Conservation (phyloP, 139 green algal genomes). For the Gonium pectorale region DNA sequence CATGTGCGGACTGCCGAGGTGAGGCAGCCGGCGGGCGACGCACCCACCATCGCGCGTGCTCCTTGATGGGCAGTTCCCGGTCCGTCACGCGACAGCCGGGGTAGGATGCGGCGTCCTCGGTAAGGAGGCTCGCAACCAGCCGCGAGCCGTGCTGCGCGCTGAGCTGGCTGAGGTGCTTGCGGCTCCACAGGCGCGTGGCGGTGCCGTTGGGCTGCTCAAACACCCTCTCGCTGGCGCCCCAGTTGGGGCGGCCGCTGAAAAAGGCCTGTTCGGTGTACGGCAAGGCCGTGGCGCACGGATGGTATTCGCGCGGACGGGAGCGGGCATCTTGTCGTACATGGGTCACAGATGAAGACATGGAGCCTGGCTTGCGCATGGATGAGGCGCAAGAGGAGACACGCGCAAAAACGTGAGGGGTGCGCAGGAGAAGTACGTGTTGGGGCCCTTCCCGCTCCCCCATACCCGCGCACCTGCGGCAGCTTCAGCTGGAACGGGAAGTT, state of each 20-base stretch:
- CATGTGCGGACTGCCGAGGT: no score
- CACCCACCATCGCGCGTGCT: slow-evolving; percentile 7
- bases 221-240: background rate
- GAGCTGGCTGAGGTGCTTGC: background rate
- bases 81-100: background rate
- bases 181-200: background rate
- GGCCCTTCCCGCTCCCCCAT: no score
- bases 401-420: no score
- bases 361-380: no score
- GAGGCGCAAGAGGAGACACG: no score
- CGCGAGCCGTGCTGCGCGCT: background rate
- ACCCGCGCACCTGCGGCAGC: no score
- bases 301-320: no score
- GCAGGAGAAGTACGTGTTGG: no score
- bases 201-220: background rate
- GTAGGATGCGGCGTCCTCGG: background rate
- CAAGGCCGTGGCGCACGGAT: no score
- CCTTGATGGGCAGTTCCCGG: background rate
- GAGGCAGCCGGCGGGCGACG: no score
- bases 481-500: background rate
- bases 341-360: no score
- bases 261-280: slow-evolving; percentile 4
- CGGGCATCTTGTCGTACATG: no score
- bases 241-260: background rate
- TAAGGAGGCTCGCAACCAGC: background rate